Percentiles rank a stretch among this genome's conserved stretches.
These are phyloP conservation scores for Sutorius eximius DNA, from an alignment of 1,284 basidiomycete genomes.

Conservation along the genomic window DNA sequence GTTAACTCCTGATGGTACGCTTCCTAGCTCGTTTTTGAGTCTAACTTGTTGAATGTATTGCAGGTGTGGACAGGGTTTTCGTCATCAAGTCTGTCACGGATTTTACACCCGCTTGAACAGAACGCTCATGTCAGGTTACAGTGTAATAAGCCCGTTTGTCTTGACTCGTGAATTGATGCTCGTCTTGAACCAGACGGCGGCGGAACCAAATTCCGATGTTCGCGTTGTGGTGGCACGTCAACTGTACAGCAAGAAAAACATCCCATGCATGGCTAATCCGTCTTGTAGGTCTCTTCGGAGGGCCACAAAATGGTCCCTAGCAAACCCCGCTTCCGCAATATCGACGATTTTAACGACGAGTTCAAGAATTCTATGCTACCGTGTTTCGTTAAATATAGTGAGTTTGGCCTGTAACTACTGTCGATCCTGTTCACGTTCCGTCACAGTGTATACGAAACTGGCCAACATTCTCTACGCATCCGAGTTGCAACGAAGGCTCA, in stretches of 20 bases:
- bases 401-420: constrained; percentile 5
- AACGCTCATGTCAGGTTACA: constrained; percentile 19
- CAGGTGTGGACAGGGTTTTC: constrained; percentile 42
- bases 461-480: constrained; percentile 40
- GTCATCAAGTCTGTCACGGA: constrained; percentile 42
- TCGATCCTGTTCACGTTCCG: background rate
- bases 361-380: constrained; percentile 30
- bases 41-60: background rate
- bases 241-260: background rate
- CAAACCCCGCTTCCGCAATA: constrained; percentile 34
- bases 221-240: constrained; percentile 48
- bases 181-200: constrained; percentile 46
- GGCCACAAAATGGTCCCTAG: constrained; percentile 22
- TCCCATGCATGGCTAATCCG: background rate
- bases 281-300: constrained; percentile 25
- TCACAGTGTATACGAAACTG: constrained; percentile 42
- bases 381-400: constrained; percentile 40
- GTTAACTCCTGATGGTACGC: constrained; percentile 37
- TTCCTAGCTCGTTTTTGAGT: background rate
- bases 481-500: constrained; percentile 41
- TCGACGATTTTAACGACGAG: constrained; percentile 43
- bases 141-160: constrained; percentile 47
- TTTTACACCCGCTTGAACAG: background rate
- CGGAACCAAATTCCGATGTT: constrained; percentile 46
- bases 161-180: constrained; percentile 52